phyloP scores from a whole-genome alignment of 495 filamentous ascomycete genomes.

The Talaromyces nanjingensis region DNA sequence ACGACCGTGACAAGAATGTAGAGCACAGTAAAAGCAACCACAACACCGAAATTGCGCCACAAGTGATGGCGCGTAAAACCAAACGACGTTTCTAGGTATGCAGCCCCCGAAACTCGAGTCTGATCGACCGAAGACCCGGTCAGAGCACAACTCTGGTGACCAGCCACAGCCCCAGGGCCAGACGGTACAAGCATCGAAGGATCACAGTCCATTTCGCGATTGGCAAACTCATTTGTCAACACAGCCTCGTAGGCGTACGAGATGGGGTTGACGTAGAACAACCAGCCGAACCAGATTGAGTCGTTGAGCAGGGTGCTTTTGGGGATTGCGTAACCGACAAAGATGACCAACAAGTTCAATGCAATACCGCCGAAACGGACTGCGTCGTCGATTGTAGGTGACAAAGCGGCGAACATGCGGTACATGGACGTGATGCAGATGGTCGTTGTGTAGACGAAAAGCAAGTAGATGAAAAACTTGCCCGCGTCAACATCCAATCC shows the following conservation, averaged over 20 bases:
- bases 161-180: constrained; percentile 40
- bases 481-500: constrained; percentile 56
- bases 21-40: constrained; percentile 61
- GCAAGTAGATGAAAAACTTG: constrained; percentile 67
- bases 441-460: constrained; percentile 64
- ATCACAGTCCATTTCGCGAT: constrained; percentile 51
- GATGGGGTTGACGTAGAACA: constrained; percentile 68
- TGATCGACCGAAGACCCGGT: constrained; percentile 44
- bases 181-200: constrained; percentile 49
- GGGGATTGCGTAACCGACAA: constrained; percentile 75
- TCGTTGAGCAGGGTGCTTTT: constrained; percentile 53
- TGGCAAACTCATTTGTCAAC: constrained; percentile 61
- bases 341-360: constrained; percentile 63
- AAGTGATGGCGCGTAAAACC: constrained; percentile 58
- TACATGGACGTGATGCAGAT: constrained; percentile 64
- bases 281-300: constrained; percentile 76
- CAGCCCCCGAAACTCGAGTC: constrained; percentile 45
- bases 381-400: constrained; percentile 65
- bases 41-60: constrained; percentile 76
- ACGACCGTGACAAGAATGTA: constrained; percentile 63
- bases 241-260: constrained; percentile 69
- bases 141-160: constrained; percentile 57
- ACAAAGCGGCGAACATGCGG: constrained; percentile 70
- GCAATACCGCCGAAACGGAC: constrained; percentile 64
- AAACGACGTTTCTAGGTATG: constrained; percentile 50